Percentiles rank a stretch among this genome's conserved stretches.
These are phyloP conservation scores for Termitomyces sp. DNA, from an alignment of 768 basidiomycete species.

Conservation along the genomic window DNA sequence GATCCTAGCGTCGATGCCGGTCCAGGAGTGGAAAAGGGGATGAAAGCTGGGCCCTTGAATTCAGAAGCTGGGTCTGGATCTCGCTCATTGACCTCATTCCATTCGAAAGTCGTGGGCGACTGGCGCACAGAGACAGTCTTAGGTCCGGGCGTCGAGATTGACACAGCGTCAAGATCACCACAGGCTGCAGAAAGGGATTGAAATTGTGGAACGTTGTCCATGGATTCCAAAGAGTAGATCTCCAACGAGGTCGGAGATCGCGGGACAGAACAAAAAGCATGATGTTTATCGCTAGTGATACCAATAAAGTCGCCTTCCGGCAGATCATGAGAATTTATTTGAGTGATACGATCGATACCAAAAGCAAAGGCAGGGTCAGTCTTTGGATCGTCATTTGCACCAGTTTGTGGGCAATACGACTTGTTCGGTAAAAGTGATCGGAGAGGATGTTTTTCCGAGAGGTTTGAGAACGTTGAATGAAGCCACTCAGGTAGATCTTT, in stretches of 20 bases:
- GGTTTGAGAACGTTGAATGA: constrained; percentile 39
- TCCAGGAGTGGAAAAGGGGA: constrained; percentile 18
- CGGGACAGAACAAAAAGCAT: not conserved
- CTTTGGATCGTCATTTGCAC: not conserved
- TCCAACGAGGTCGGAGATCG: not conserved
- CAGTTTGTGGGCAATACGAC: not conserved
- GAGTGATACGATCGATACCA: constrained; percentile 2
- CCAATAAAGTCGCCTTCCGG: not conserved
- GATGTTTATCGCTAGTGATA: not conserved
- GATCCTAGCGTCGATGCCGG: constrained; percentile 4
- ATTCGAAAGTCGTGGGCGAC: not conserved
- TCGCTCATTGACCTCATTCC: not conserved
- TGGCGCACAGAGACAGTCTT: not conserved
- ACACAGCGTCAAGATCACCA: not conserved
- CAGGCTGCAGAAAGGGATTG: not conserved
- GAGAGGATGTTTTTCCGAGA: constrained; percentile 41
- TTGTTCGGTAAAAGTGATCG: constrained; percentile 31
- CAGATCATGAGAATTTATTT: not conserved
- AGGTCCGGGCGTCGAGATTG: not conserved
- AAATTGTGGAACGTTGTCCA: not conserved
- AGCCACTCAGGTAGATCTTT: constrained; percentile 53
- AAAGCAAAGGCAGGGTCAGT: constrained; percentile 16
- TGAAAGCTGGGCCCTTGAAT: constrained; percentile 2
- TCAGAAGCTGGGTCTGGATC: not conserved
- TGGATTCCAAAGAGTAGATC: not conserved